Base-by-base conservation (phyloP, 2,329 filamentous ascomycete species). In the Graphilbum fragrans region DNA sequence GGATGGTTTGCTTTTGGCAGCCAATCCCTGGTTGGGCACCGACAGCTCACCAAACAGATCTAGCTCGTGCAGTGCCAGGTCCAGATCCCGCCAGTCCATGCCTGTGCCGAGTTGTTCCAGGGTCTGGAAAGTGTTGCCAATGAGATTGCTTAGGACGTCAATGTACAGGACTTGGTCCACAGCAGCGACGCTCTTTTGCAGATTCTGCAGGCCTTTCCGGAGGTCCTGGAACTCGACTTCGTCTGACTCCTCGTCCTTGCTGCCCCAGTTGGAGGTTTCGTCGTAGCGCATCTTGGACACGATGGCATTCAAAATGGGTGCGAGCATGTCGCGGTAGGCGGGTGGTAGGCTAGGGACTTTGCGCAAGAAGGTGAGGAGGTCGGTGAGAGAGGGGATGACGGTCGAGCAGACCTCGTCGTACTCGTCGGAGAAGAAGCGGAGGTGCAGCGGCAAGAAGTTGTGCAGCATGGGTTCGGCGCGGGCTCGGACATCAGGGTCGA, bases 341-440 rank as follows among this genome's bases (percentile, higher is more conserved):
- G 72, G 64, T 17, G 83, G 79, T n/a, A 93, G 68, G 18, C 77
- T 69, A 12, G 80, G 74, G 31, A 87, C 69, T 60, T 88, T 94
- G 43, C 92, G 82, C 49, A 96, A 74, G 58, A 94, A 90, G 22
- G 86, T 87, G 46, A 98, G 74, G 38, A 96, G 74, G 54, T 98
- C 93, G 38, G 86, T 94, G 42, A 96, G 76, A 31, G 86, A 90
- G 19, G 88, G 85, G 47, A 98, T 94, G 44, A 96, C 86, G 12
- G 86, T 92, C 29, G 88, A 93, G 67, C 92, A 96, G 51, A 98
- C 82, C 64, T 98, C 92, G 60, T 98, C 92, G 59, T 93, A 98
- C 57, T 98, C 88, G 60, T 98, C 92, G 20, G 87, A 84, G 63
- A 98, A 95, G 67, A 95, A 95, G 32, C 90, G 84, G 39, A 98